These are phyloP conservation scores for Neurospora crassa DNA, from an alignment of 2,329 filamentous ascomycete species.

Conservation along the genomic window DNA sequence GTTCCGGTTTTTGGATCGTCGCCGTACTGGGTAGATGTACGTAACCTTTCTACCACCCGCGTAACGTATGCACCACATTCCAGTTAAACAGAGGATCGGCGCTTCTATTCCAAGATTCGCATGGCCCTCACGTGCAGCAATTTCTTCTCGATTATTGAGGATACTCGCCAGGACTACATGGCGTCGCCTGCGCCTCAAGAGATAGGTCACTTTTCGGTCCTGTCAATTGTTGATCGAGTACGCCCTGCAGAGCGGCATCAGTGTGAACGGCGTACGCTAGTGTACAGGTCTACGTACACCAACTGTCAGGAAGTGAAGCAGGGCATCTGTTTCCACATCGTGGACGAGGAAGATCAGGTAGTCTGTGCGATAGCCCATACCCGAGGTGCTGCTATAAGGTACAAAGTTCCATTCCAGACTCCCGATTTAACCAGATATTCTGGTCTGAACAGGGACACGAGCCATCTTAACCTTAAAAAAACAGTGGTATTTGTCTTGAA, in stretches of 20 bases:
- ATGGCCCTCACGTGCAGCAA: background rate
- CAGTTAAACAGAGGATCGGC: background rate
- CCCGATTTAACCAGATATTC: slow-evolving; percentile 16
- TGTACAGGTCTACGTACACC: slow-evolving; percentile 1
- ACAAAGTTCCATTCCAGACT: slow-evolving; percentile 3
- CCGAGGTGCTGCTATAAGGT: background rate
- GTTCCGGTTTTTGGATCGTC: slow-evolving; percentile 6
- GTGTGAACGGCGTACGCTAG: slow-evolving; percentile 1
- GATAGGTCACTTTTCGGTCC: background rate
- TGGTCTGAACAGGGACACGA: slow-evolving; percentile 16
- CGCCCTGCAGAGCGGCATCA: background rate
- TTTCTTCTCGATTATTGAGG: background rate
- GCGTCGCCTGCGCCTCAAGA: background rate
- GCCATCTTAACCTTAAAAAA: slow-evolving; percentile 14
- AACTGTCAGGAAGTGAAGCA: slow-evolving; percentile 1
- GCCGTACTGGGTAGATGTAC: background rate
- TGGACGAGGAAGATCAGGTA: slow-evolving; percentile 16
- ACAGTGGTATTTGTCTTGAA: slow-evolving; percentile 16
- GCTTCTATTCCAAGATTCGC: background rate
- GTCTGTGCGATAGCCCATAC: background rate
- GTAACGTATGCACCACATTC: background rate
- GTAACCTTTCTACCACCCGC: background rate
- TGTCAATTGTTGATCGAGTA: background rate
- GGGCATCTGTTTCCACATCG: slow-evolving; percentile 10
- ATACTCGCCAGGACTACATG: background rate